Base-by-base conservation (phyloP, 2,329 filamentous ascomycete species). In the Hymenoscyphus occultus region DNA sequence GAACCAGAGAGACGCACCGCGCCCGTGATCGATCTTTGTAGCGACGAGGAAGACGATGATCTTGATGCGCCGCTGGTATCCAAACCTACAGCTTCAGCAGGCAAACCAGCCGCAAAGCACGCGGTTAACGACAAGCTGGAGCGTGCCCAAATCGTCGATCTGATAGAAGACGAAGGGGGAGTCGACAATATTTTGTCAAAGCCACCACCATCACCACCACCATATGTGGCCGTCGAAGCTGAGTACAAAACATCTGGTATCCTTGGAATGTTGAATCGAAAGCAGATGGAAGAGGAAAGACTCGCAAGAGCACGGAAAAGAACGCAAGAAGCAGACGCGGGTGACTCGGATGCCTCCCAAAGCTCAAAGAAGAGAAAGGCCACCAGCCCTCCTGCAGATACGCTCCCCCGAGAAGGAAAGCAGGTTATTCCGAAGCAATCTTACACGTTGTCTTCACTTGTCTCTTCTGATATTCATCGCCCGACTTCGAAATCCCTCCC, bases 211-310 rank as follows among this genome's bases (percentile, higher is more conserved):
- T 3, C 45, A 22, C 16, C 22, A n/a, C 1, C 19, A 13, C 13
- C 22, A 42, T 19, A 32, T 35, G 19, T 19, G 5, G 32, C 54
- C 40, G 39, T 39, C 14, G 19, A 19, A 54, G 12, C 19, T n/a
- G 32, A 16, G 22, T 14, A 59, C 16, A 19, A 56, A 42, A 3
- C 31, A 32, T n/a, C 35, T 19, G 67, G 64, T 12, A 51, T 72
- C n/a, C 60, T 69, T 12, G 68, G 67, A 10, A 59, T 96, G 1
- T 58, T 96, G 1, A 85, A 97, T 78, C 85, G 93, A 42, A 92
- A 88, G 76, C 84, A 86, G 61, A 95, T 97, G 92, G 94, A 97
- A 76, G 82, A 88, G 72, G 92, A 96, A 74, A 87, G 94, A 51
- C 82, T 96, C 14, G 88, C 86, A 28, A 84, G 93, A 70, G 56